phyloP scores from a whole-genome alignment of 208 protist genomes.

The Crithidia thermophila region DNA sequence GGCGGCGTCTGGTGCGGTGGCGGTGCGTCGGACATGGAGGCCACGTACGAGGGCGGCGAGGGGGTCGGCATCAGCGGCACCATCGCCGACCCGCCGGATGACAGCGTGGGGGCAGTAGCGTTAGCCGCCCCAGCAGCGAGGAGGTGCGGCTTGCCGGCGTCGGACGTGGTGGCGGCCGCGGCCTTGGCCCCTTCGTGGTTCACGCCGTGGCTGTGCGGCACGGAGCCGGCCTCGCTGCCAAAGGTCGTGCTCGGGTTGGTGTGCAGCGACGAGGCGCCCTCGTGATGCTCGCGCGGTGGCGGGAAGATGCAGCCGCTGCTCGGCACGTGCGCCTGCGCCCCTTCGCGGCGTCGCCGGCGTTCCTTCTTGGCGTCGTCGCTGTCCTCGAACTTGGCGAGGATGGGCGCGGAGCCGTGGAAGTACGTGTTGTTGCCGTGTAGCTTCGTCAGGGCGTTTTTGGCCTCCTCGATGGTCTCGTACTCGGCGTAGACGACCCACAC shows the following conservation, averaged over 20 bases:
- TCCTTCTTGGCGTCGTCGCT: slow-evolving; percentile 72
- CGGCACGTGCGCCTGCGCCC: slow-evolving; percentile 25
- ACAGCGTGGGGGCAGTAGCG: no score
- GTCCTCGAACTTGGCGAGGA: slow-evolving; percentile 81
- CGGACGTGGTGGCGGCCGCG: neutral
- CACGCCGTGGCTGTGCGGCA: slow-evolving; percentile 7
- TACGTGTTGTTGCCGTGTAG: slow-evolving; percentile 73
- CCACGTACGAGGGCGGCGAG: slow-evolving; percentile 16
- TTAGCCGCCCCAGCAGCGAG: neutral
- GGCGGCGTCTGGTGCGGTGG: neutral
- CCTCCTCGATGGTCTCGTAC: slow-evolving; percentile 68
- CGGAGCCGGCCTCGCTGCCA: slow-evolving; percentile 5
- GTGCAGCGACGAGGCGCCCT: slow-evolving; percentile 5
- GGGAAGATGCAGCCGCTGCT: slow-evolving; percentile 52
- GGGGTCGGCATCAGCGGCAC: neutral
- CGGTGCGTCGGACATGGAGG: neutral
- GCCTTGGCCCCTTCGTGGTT: neutral
- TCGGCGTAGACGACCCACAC: slow-evolving; percentile 87
- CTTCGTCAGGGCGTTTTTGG: slow-evolving; percentile 57
- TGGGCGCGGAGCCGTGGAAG: slow-evolving; percentile 58
- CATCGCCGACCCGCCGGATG: neutral
- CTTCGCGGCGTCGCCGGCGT: slow-evolving; percentile 64
- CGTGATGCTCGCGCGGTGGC: slow-evolving; percentile 34
- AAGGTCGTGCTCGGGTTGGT: slow-evolving; percentile 15
- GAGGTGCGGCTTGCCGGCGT: neutral